A percentile compares a stretch with the other conserved stretches of the same genome.
Evolutionary conservation across 768 basidiomycete species (phyloP).

Genomic region (Mycena belliarum): DNA sequence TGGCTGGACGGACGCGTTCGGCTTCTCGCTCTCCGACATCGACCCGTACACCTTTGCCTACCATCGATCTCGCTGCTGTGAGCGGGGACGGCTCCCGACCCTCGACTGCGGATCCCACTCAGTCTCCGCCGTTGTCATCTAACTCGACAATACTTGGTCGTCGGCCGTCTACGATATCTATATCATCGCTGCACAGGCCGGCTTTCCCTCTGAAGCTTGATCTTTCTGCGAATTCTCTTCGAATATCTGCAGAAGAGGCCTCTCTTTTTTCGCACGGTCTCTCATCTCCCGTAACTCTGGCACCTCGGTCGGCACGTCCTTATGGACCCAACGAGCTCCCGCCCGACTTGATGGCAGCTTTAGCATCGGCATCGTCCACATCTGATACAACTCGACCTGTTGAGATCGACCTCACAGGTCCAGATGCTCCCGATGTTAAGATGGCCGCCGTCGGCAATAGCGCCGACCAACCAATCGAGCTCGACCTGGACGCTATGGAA

Average conservation of each 20-base stretch:
- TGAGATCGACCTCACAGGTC: conserved; percentile 64
- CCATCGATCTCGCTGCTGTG: conserved; percentile 16
- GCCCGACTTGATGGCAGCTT: conserved; percentile 67
- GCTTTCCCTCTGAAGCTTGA: conserved; percentile 77
- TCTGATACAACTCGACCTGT: conserved; percentile 31
- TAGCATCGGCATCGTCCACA: conserved; percentile 45
- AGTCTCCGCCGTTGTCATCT: conserved; percentile 26
- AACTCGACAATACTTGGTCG: conserved; percentile 39
- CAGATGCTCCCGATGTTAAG: conserved; percentile 37
- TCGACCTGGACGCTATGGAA: conserved; percentile 71
- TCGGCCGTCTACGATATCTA: conserved; percentile 75
- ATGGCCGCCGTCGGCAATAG: conserved; percentile 52
- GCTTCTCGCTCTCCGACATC: conserved; percentile 28
- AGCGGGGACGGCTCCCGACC: conserved; percentile 28
- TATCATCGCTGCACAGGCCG: conserved; percentile 77
- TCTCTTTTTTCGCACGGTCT: conserved; percentile 59
- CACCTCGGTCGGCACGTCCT: conserved; percentile 75
- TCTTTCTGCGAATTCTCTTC: conserved; percentile 67
- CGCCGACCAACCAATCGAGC: conserved; percentile 80
- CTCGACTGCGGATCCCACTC: conserved; percentile 36
- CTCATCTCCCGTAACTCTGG: conserved; percentile 79
- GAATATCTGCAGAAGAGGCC: conserved; percentile 65
- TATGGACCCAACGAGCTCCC: conserved; percentile 55
- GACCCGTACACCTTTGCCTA: conserved; percentile 21
- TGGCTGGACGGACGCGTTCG: conserved; percentile 24